Conservation (phyloP, 2,329 filamentous ascomycete genomes). For the Davidsoniella australis region DNA sequence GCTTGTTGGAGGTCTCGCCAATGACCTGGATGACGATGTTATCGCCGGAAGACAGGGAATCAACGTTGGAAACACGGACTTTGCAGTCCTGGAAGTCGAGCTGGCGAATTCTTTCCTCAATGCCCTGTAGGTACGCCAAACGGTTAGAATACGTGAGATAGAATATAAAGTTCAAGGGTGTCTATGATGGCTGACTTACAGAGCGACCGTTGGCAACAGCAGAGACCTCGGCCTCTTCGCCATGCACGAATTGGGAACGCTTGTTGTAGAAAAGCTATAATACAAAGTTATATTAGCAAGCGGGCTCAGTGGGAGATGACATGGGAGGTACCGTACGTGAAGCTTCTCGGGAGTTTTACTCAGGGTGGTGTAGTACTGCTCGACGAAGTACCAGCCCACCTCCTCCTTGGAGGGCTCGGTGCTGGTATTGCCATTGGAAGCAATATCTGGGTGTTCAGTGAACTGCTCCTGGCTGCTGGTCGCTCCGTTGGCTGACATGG, state of each 20-base stretch:
- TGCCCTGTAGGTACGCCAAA: constrained; percentile 38
- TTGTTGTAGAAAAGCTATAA: constrained; percentile 81
- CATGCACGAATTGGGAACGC: constrained; percentile 85
- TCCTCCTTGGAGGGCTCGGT: constrained; percentile 59
- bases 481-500: constrained; percentile 43
- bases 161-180: too few relatives aligned
- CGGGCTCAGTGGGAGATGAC: not conserved
- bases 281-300: not conserved
- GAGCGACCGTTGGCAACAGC: constrained; percentile 73
- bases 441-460: constrained; percentile 15
- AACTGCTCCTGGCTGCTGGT: constrained; percentile 29
- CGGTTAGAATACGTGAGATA: not conserved
- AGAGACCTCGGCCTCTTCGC: constrained; percentile 76
- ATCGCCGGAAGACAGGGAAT: constrained; percentile 80
- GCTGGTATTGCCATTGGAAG: constrained; percentile 20
- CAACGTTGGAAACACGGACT: constrained; percentile 93
- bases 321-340: constrained; percentile 33
- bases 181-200: constrained; percentile 29
- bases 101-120: constrained; percentile 84
- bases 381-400: constrained; percentile 98
- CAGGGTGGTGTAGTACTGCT: constrained; percentile 96
- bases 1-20: constrained; percentile 92
- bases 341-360: constrained; percentile 91
- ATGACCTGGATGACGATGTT: constrained; percentile 98
- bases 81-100: constrained; percentile 96